These are phyloP conservation scores for Debaryomyces singareniensis DNA, from an alignment of 1,139 yeast species.

Conservation along the genomic window DNA sequence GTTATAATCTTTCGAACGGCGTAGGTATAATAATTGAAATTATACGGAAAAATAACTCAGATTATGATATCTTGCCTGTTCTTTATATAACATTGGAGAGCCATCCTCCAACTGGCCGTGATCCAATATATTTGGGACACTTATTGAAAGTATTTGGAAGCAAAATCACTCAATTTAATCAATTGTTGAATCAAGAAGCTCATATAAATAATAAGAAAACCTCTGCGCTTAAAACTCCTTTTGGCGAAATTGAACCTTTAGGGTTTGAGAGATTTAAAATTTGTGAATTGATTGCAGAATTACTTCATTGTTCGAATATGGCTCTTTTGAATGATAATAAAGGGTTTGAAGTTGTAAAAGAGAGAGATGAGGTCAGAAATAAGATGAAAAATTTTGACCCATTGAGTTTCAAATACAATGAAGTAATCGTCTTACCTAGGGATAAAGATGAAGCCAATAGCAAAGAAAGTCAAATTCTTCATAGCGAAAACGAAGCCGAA, in stretches of 20 bases:
- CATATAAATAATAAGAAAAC: slow-evolving; percentile 15
- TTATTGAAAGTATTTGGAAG: slow-evolving; percentile 74
- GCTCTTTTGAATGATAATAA: slow-evolving; percentile 79
- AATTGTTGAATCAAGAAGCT: slow-evolving; percentile 20
- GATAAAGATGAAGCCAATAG: slow-evolving; percentile 11
- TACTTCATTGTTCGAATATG: slow-evolving; percentile 96
- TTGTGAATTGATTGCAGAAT: slow-evolving; percentile 91
- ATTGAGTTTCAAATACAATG: slow-evolving; percentile 43
- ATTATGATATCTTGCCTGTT: slow-evolving; percentile 87
- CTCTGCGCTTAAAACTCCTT: slow-evolving; percentile 46
- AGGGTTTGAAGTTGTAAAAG: slow-evolving; percentile 72
- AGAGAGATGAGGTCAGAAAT: slow-evolving; percentile 64
- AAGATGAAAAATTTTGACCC: slow-evolving; percentile 43
- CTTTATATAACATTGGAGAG: slow-evolving; percentile 80
- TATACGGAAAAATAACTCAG: slow-evolving; percentile 92
- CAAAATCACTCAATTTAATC: slow-evolving; percentile 61
- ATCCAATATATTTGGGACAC: slow-evolving; percentile 89
- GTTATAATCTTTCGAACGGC: slow-evolving; percentile 88
- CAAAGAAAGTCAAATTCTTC: slow-evolving; percentile 9
- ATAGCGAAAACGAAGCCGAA: slow-evolving; percentile 8
- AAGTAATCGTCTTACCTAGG: slow-evolving; percentile 33
- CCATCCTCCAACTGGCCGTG: slow-evolving; percentile 93
- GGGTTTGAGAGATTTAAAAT: slow-evolving; percentile 95
- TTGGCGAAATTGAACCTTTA: slow-evolving; percentile 65
- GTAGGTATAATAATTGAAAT: slow-evolving; percentile 95